A percentile compares a stretch with the other conserved stretches of the same genome.
Evolutionary conservation across 352 stramenopile genomes (phyloP).

Genomic region (Globisporangium uncinulatum): DNA sequence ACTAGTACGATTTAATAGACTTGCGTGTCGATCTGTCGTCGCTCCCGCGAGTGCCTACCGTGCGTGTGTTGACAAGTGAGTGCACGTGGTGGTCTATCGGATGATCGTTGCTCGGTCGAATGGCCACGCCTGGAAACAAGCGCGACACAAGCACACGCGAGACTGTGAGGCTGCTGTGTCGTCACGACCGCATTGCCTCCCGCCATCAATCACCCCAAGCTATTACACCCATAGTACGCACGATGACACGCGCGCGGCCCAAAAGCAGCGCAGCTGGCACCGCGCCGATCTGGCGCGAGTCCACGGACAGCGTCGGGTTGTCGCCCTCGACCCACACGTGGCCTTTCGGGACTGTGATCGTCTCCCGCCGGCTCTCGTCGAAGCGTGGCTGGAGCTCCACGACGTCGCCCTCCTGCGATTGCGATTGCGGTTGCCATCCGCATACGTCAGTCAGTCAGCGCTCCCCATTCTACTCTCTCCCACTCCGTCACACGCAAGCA

Average conservation of each 20-base stretch:
- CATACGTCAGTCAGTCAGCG: neutral
- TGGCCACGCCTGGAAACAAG: conserved; percentile 10
- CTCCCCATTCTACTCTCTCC: too few relatives aligned
- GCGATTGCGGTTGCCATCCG: conserved; percentile 13
- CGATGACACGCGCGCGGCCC: conserved; percentile 58
- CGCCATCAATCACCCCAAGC: neutral
- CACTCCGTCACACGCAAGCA: neutral
- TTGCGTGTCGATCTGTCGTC: conserved; percentile 1
- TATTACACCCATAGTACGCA: conserved; percentile 34
- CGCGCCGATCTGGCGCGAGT: conserved; percentile 93
- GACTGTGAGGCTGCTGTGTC: neutral
- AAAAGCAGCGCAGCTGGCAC: conserved; percentile 86
- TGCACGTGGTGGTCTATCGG: conserved; percentile 12
- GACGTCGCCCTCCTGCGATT: conserved; percentile 53
- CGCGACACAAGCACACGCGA: neutral
- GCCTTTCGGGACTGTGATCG: conserved; percentile 84
- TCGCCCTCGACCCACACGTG: conserved; percentile 97
- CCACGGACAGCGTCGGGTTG: conserved; percentile 91
- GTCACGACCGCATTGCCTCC: neutral
- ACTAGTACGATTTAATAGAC: neutral
- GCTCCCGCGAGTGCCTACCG: too few relatives aligned
- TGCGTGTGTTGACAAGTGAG: too few relatives aligned
- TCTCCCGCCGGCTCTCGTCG: conserved; percentile 44
- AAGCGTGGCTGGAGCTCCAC: conserved; percentile 75
- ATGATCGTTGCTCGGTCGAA: conserved; percentile 15